These are phyloP conservation scores for Leptosphaerulina australis DNA, from an alignment of 2,329 filamentous ascomycete genomes.

Conservation along the genomic window DNA sequence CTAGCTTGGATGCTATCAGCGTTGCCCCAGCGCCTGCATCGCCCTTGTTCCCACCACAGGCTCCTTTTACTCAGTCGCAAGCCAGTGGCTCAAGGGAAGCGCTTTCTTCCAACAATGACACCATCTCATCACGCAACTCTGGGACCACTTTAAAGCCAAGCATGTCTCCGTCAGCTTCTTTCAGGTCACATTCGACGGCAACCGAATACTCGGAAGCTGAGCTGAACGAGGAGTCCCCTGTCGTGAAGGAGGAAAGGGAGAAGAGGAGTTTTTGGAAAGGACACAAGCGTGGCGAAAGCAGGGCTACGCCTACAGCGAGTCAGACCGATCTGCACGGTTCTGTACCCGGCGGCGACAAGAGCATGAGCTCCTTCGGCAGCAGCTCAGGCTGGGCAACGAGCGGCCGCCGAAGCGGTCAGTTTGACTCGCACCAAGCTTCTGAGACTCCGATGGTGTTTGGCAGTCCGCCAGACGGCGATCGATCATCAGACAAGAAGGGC, in stretches of 20 bases:
- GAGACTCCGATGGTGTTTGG: slow-evolving; percentile 43
- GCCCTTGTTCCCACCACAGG: slow-evolving; percentile 42
- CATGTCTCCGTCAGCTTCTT: slow-evolving; percentile 75
- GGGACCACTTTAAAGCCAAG: slow-evolving; percentile 65
- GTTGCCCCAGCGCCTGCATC: slow-evolving; percentile 32
- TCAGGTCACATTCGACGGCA: slow-evolving; percentile 70
- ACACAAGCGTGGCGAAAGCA: slow-evolving; percentile 50
- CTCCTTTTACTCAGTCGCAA: slow-evolving; percentile 35
- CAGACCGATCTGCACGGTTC: slow-evolving; percentile 46
- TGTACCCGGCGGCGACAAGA: slow-evolving; percentile 46
- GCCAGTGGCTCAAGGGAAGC: slow-evolving; percentile 36
- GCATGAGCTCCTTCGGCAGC: slow-evolving; percentile 49
- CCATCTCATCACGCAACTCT: slow-evolving; percentile 54
- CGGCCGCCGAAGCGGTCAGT: slow-evolving; percentile 42
- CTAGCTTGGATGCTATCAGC: slow-evolving; percentile 23
- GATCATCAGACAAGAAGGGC: slow-evolving; percentile 61
- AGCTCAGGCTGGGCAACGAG: slow-evolving; percentile 37
- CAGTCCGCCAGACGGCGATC: slow-evolving; percentile 42
- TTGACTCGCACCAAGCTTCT: slow-evolving; percentile 37
- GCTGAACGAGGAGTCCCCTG: slow-evolving; percentile 65
- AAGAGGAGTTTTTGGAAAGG: slow-evolving; percentile 78
- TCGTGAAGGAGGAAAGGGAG: slow-evolving; percentile 41
- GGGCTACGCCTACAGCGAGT: slow-evolving; percentile 45
- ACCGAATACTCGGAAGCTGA: slow-evolving; percentile 86
- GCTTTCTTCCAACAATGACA: slow-evolving; percentile 34